phyloP scores from a whole-genome alignment of 208 protist species.

The Wallacemonas sp. region DNA sequence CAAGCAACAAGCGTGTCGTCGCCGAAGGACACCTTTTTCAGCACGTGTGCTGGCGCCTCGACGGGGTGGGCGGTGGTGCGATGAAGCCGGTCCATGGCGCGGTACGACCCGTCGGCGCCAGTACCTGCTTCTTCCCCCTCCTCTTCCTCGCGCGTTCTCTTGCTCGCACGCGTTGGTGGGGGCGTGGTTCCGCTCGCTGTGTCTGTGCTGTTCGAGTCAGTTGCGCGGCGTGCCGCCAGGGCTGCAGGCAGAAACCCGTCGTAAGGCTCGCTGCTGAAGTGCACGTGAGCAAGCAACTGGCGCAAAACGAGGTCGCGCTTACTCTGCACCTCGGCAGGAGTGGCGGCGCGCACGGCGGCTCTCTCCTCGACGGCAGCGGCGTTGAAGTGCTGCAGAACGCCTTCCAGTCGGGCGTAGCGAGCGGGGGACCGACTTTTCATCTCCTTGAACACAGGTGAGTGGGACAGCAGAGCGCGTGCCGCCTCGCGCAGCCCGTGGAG shows the following conservation, averaged over 20 bases:
- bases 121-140: not conserved
- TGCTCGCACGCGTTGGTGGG: not conserved
- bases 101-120: not conserved
- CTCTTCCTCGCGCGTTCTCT: conserved; percentile 5
- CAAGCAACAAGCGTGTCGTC: conserved; percentile 29
- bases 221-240: conserved; percentile 16
- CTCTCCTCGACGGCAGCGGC: conserved; percentile 16
- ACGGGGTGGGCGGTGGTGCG: conserved; percentile 17
- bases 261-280: conserved; percentile 46
- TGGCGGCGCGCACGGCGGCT: not conserved
- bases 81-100: not conserved
- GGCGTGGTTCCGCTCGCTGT: conserved; percentile 12
- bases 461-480: conserved; percentile 65
- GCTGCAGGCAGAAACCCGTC: conserved; percentile 45
- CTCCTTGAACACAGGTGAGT: conserved; percentile 66
- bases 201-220: not conserved
- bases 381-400: conserved; percentile 45
- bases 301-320: conserved; percentile 43
- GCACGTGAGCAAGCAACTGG: conserved; percentile 47
- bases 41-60: conserved; percentile 28
- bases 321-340: conserved; percentile 22
- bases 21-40: conserved; percentile 27
- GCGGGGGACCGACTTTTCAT: conserved; percentile 47
- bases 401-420: conserved; percentile 64
- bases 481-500: conserved; percentile 60